phyloP scores from a whole-genome alignment of 1,284 basidiomycete genomes.

The Jaminaea rosea region DNA sequence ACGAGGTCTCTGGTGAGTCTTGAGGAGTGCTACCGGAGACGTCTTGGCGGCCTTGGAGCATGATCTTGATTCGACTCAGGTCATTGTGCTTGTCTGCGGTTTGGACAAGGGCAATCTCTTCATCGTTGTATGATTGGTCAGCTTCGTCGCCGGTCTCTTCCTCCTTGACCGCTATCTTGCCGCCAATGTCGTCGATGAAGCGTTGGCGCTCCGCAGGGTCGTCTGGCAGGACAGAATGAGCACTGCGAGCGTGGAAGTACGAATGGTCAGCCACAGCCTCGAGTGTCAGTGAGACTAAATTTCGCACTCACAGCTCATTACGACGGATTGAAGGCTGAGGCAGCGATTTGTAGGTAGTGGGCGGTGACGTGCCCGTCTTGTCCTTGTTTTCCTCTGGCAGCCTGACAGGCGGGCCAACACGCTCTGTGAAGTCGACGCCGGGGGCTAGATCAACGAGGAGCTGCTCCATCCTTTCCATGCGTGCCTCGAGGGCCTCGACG shows the following conservation, averaged over 20 bases:
- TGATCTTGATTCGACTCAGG: no score
- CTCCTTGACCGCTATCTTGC: conserved; percentile 9
- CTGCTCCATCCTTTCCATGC: conserved; percentile 33
- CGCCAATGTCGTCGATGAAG: background rate
- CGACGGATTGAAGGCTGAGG: background rate
- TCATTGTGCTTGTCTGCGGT: no score
- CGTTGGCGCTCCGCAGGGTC: background rate
- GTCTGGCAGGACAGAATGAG: background rate
- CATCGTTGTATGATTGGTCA: background rate
- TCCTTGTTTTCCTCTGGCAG: conserved; percentile 26
- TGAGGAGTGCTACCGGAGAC: no score
- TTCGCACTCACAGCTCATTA: no score
- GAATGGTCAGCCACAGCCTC: no score
- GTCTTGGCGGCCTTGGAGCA: no score
- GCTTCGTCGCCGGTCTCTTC: conserved; percentile 16
- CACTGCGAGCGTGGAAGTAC: no score
- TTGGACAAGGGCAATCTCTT: conserved; percentile 21
- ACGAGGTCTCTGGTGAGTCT: no score
- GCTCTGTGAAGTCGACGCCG: conserved; percentile 34
- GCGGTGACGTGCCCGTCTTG: background rate
- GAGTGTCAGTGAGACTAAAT: no score
- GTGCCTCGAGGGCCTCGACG: conserved; percentile 34
- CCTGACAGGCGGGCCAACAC: conserved; percentile 28
- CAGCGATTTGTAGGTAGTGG: background rate
- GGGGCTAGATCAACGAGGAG: conserved; percentile 26